phyloP scores from a whole-genome alignment of 306 rosid species.

The Fragaria ananassa region DNA sequence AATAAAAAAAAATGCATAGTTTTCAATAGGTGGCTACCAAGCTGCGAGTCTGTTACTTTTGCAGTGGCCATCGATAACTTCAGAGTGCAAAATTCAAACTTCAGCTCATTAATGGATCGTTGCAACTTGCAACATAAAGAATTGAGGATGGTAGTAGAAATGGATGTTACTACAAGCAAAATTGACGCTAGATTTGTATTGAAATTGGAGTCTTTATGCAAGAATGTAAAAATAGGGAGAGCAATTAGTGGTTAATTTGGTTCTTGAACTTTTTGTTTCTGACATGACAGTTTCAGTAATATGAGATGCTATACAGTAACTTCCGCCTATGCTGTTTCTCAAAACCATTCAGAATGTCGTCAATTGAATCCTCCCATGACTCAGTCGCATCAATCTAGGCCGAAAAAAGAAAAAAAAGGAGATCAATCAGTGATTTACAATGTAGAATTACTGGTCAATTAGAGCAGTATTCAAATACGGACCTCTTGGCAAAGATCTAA shows the following conservation, averaged over 20 bases:
- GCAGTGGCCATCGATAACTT: not conserved
- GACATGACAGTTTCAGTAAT: constrained; percentile 45
- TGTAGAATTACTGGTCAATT: constrained; percentile 3
- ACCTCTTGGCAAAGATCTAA: constrained; percentile 84
- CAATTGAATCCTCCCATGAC: constrained; percentile 93
- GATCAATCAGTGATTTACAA: not conserved
- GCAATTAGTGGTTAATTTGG: not conserved
- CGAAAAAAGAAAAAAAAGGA: constrained; percentile 1
- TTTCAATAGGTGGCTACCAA: not conserved
- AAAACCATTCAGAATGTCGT: constrained; percentile 56
- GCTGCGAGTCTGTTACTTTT: not conserved
- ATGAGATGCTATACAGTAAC: constrained; percentile 70
- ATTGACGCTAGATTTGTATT: not conserved
- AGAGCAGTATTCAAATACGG: constrained; percentile 10
- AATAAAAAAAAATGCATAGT: too few species aligned
- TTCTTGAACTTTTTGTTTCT: not conserved
- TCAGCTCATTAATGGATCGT: not conserved
- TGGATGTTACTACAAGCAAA: not conserved
- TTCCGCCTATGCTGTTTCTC: constrained; percentile 80
- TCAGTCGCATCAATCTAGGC: constrained; percentile 65
- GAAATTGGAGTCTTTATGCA: constrained; percentile 12
- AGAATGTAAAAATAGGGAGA: constrained; percentile 1
- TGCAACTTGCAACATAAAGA: not conserved
- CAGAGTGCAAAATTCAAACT: not conserved
- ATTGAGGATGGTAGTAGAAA: not conserved